These are phyloP conservation scores for Hypoxylon intermedium DNA, from an alignment of 495 filamentous ascomycete genomes.

Conservation along the genomic window DNA sequence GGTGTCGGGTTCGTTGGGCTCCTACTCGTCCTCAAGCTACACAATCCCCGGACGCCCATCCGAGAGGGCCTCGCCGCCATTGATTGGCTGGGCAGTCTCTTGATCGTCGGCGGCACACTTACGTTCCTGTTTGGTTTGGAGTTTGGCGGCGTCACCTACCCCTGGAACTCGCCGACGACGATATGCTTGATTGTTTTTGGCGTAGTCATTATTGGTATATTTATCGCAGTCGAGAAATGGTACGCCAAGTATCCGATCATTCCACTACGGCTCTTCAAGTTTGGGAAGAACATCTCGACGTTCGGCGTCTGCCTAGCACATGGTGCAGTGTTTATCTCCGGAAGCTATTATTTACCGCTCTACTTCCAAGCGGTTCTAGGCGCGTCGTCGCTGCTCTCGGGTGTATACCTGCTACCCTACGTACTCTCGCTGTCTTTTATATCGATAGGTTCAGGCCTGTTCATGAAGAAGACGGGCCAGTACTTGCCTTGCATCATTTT, in stretches of 20 bases:
- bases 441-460: slow-evolving; percentile 66
- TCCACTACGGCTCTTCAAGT: slow-evolving; percentile 70
- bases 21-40: slow-evolving; percentile 71
- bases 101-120: slow-evolving; percentile 72
- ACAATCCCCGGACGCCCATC: slow-evolving; percentile 74
- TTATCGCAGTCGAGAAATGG: slow-evolving; percentile 71
- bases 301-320: slow-evolving; percentile 67
- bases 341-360: slow-evolving; percentile 74
- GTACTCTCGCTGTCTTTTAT: slow-evolving; percentile 71
- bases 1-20: slow-evolving; percentile 70
- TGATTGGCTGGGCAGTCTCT: slow-evolving; percentile 74
- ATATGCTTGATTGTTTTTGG: slow-evolving; percentile 81
- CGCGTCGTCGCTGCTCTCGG: slow-evolving; percentile 71
- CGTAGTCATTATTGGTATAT: slow-evolving; percentile 62
- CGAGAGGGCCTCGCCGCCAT: slow-evolving; percentile 71
- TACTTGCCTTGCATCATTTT: slow-evolving; percentile 59
- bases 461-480: slow-evolving; percentile 73
- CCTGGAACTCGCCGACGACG: slow-evolving; percentile 75
- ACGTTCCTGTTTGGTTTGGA: slow-evolving; percentile 82
- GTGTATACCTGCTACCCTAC: slow-evolving; percentile 77
- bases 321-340: slow-evolving; percentile 72
- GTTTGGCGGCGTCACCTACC: slow-evolving; percentile 73
- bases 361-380: slow-evolving; percentile 78
- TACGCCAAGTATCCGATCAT: slow-evolving; percentile 77
- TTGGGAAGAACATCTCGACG: slow-evolving; percentile 64